Evolutionary conservation across 306 rosid genomes (phyloP), one percentile per base, ranked within the genome.

Genomic region (Acacia confusa): DNA sequence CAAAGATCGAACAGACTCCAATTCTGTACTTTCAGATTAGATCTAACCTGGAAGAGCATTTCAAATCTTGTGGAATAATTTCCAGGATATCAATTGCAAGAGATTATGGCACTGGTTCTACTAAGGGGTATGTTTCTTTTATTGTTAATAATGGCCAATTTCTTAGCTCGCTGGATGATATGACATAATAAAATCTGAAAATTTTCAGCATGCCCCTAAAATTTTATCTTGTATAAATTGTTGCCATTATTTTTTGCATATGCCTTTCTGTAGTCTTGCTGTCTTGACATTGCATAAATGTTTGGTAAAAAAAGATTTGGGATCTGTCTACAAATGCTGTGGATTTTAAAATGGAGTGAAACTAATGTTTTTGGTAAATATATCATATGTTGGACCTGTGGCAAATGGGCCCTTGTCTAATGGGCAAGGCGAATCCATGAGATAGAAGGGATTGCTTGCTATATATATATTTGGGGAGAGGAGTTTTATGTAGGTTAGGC

Each of bases 61-160:
- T 95, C 79, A 64, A 82, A 57, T 44, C 85, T 12, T 92, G 98
- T 76, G 98, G 98, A 52, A 92, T 89, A 64, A 85, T 95, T 52
- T 77, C 75, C 2, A 85, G 92, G 82, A 45, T 92, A 22, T 89
- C 95, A 16, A 48, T 94, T 57, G 94, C 97, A 4, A 90, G 44
- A 74, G 89, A 75, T 82, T 74, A 17, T 19, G 94, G 83, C 4
- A 69, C 86, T 72, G 92, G 89, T 55, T 53, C 45, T 17, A 2
- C 64, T 34, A 92, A 90, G 79, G 98, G 98, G 97, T 91, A 53
- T 47, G 88, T 70, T 40, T 43, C 79, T 75, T 53, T 53, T 20
- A 53, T 53, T 30, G 66, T 74, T 67, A 9, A 50, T 50, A 50
- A 16, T 50, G 57, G 69, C 38, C 69, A 28, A 48, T 27, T 48